A percentile compares a stretch with the other conserved stretches of the same genome.
phyloP scores from a whole-genome alignment of 495 filamentous ascomycete genomes.

The Parathielavia hyrcaniae region DNA sequence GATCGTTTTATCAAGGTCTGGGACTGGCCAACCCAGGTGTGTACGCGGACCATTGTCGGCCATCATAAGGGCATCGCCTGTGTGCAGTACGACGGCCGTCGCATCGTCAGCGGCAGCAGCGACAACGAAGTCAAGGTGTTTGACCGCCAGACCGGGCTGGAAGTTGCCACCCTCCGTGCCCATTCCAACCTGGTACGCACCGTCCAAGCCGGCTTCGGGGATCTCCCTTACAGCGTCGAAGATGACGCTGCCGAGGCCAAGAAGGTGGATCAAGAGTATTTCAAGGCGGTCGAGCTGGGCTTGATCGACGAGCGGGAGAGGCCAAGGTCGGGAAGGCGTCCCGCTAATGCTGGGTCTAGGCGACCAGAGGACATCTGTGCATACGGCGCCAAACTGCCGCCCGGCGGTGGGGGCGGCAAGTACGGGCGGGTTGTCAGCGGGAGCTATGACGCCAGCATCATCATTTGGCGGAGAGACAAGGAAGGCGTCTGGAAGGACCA shows the following conservation, averaged over 20 bases:
- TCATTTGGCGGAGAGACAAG: slow-evolving; percentile 82
- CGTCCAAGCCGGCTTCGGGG: slow-evolving; percentile 87
- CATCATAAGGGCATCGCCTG: slow-evolving; percentile 96
- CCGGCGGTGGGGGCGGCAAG: slow-evolving; percentile 77
- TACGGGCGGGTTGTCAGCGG: slow-evolving; percentile 90
- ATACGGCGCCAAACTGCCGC: slow-evolving; percentile 74
- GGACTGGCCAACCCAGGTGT: slow-evolving; percentile 75
- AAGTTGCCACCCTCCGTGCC: slow-evolving; percentile 77
- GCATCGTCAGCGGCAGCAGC: slow-evolving; percentile 91
- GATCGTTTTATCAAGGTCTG: slow-evolving; percentile 89
- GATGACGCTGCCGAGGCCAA: slow-evolving; percentile 64
- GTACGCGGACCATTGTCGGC: slow-evolving; percentile 69
- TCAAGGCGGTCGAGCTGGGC: slow-evolving; percentile 61
- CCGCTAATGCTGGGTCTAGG: slow-evolving; percentile 68
- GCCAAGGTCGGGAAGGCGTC: slow-evolving; percentile 37
- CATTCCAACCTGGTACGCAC: slow-evolving; percentile 85
- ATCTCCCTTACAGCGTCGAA: slow-evolving; percentile 71
- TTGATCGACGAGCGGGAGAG: slow-evolving; percentile 35
- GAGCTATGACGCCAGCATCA: slow-evolving; percentile 90
- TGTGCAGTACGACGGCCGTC: slow-evolving; percentile 93
- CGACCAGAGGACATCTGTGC: slow-evolving; percentile 70
- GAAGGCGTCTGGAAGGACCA: slow-evolving; percentile 74
- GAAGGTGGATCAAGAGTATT: slow-evolving; percentile 65
- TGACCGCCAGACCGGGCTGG: slow-evolving; percentile 72
- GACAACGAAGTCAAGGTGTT: slow-evolving; percentile 94